Base-by-base conservation (phyloP, 2,329 filamentous ascomycete species). In the Fragosphaeria purpurea region DNA sequence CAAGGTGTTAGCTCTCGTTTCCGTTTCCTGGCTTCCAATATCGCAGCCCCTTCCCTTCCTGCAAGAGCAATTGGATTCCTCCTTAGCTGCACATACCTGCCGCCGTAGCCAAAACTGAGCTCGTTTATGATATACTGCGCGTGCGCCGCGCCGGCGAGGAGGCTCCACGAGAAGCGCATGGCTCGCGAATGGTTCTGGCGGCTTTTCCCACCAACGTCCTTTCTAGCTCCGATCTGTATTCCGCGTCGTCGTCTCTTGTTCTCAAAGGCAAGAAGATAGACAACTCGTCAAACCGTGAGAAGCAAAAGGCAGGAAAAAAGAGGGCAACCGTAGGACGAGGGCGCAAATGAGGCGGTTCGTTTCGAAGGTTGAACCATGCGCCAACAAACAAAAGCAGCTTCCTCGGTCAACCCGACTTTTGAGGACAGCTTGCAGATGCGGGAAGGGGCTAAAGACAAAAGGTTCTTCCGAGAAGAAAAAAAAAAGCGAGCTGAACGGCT, bases 51-150 rank as follows among this genome's bases (percentile, higher is more conserved):
- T 35, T 9, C 12, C 12, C 4, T 7, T 1, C 7, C 9, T 22
- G 2, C 2, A 22, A 37, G 35, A 37, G 7, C 11, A 37, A 37
- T 3, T 37, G 35, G 22, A n/a, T 30, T 33, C 39, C 30, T 38
- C 11, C 30, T 6, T n/a, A 7, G 22, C 22, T 22, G 22, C 30
- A 13, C 62, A 42, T 69, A 85, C 82, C 73, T 78, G 59, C 75
- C 74, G 54, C 77, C 76, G 62, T 86, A 78, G 39, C 88, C 88
- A 64, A 94, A 94, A 64, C 86, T 90, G 46, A 88, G 75, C 61
- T 82, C 80, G 57, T 81, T 83, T 61, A 88, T 77, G 49, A 88
- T 71, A 59, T 79, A 81, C 61, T 86, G 79, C 38, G 83, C 83
- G 48, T 77, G 73, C 38, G 70, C 71, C 44, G 71, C 58, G 60